Base-by-base conservation (phyloP, 2,329 filamentous ascomycete species). In the Penicillium fuscoglaucum region DNA sequence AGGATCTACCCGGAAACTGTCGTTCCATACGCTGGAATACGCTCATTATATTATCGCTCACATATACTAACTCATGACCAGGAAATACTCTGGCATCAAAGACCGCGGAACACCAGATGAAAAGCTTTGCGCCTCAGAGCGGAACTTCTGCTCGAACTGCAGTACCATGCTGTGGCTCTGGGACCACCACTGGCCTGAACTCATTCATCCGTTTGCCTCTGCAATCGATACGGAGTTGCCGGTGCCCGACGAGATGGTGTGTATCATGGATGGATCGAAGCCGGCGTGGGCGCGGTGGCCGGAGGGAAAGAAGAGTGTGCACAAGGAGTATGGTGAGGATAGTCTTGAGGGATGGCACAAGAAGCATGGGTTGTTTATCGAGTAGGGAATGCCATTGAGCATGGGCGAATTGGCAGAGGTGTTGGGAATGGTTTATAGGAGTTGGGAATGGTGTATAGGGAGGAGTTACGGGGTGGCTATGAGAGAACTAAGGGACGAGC, bases 161-260 rank as follows among this genome's bases (percentile, higher is more conserved):
- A 75, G 78, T 49, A 72, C 73, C 6, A 80, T 80, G 78, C 67
- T 80, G 6, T 80, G 79, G 79, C 62, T 81, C 4, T 80, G 76
- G 75, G 78, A 81, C 63, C 67, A 73, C 21, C 70, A 75, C 17
- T 81, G 78, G 78, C 79, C 78, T 0, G 78, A 81, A 59, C 55
- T 81, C 52, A 79, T 80, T 51, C 79, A 81, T 65, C 80, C 78
- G 1, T 82, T 81, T 68, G 78, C 79, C 5, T 77, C 78, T 9
- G 79, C 79, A 21, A 80, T 82, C 61, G 79, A 81, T 67, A 79
- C 76, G 5, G 75, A 79, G 31, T 57, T 82, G 56, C 76, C 77
- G 0, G 70, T 69, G 35, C 77, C 78, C 1, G 74, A 78, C 26
- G 76, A 79, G 64, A 80, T 81, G 78, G 74, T 79, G 33, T 82